Percentiles rank a stretch among this genome's conserved stretches.
phyloP scores from a whole-genome alignment of 2,329 filamentous ascomycete species.

The Claviceps sp. region DNA sequence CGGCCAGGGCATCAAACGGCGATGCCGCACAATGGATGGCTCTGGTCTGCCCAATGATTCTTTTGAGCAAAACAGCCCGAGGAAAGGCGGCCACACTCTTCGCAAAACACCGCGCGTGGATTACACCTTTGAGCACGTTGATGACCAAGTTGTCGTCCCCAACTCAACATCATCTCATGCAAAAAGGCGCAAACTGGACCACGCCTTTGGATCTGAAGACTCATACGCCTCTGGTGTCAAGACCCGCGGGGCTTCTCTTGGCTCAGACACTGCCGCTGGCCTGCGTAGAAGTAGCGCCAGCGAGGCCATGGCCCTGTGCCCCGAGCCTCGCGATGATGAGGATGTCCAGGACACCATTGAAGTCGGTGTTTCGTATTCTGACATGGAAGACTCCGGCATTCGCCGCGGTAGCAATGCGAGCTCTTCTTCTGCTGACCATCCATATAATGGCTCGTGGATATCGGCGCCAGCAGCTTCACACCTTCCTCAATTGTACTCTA shows the following conservation, averaged over 20 bases:
- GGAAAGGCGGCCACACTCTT: constrained; percentile 45
- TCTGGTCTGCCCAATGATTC: constrained; percentile 21
- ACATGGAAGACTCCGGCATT: constrained; percentile 18
- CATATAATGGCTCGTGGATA: constrained; percentile 10
- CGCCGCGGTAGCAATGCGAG: constrained; percentile 14
- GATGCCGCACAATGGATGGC: constrained; percentile 30
- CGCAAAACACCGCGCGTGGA: constrained; percentile 43
- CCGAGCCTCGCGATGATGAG: constrained; percentile 27
- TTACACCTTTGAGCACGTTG: constrained; percentile 41
- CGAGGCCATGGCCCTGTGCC: constrained; percentile 21
- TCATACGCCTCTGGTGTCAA: constrained; percentile 16
- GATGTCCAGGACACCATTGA: constrained; percentile 46
- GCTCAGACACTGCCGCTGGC: constrained; percentile 19
- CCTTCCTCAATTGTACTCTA: not conserved
- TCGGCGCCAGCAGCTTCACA: constrained; percentile 6
- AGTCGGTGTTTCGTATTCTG: constrained; percentile 31
- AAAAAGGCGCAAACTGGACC: constrained; percentile 24
- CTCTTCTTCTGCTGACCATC: constrained; percentile 16
- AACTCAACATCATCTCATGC: constrained; percentile 22
- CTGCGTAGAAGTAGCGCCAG: constrained; percentile 24
- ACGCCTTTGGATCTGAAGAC: constrained; percentile 22
- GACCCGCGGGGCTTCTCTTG: constrained; percentile 24
- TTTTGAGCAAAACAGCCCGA: constrained; percentile 36
- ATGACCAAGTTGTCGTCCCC: constrained; percentile 30
- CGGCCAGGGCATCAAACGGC: constrained; percentile 24